Percentiles rank a stretch among this genome's conserved stretches.
Evolutionary conservation across 2,329 filamentous ascomycete genomes (phyloP).

Genomic region (Dactylonectria estremocensis): DNA sequence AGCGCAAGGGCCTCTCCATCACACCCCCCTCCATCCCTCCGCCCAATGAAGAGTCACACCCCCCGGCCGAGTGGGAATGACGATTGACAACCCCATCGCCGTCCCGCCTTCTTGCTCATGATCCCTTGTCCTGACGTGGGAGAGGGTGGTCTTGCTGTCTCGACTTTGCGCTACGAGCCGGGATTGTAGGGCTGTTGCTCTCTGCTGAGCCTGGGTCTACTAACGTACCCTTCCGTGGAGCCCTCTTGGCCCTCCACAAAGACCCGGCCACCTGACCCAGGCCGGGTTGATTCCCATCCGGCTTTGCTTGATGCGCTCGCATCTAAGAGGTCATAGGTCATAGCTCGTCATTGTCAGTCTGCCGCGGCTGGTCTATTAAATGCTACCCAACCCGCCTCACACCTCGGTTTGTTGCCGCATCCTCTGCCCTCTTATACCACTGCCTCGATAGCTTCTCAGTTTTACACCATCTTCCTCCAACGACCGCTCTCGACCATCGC

Average conservation of each 20-base stretch:
- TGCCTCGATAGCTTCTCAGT: background rate
- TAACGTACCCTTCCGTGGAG: too few relatives aligned
- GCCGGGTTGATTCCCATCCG: background rate
- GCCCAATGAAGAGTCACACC: background rate
- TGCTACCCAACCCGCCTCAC: slow-evolving; percentile 35
- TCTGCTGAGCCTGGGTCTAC: background rate
- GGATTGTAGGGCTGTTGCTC: slow-evolving; percentile 8
- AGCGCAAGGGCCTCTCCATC: background rate
- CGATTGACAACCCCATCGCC: slow-evolving; percentile 14
- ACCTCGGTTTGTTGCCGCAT: background rate
- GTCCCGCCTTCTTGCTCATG: slow-evolving; percentile 11
- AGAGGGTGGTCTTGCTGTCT: background rate
- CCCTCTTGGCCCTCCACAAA: background rate
- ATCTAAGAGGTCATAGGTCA: slow-evolving; percentile 17
- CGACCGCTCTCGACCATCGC: background rate
- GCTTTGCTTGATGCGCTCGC: slow-evolving; percentile 5
- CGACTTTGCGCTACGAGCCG: background rate
- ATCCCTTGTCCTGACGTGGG: slow-evolving; percentile 24
- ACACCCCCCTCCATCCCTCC: background rate
- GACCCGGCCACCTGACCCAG: slow-evolving; percentile 4
- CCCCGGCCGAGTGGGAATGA: slow-evolving; percentile 4
- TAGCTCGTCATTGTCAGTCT: slow-evolving; percentile 35
- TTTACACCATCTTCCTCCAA: background rate
- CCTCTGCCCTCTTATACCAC: slow-evolving; percentile 12
- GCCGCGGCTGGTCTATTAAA: slow-evolving; percentile 34